These are phyloP conservation scores for Forsythia viridissima DNA, from an alignment of 257 asterid genomes.

Conservation along the genomic window DNA sequence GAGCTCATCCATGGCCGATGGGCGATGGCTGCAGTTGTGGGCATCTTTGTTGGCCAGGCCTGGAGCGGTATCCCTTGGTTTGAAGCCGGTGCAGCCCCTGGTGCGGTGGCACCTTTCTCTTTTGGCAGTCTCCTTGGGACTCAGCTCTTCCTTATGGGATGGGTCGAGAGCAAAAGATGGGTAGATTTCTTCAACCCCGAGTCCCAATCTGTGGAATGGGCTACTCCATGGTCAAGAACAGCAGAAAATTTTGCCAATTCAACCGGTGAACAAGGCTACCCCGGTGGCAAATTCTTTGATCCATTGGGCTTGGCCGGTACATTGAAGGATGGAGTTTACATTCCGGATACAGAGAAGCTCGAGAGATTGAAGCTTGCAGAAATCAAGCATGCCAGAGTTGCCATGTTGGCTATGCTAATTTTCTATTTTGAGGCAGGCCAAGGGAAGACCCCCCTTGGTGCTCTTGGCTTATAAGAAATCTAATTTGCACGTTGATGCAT, in stretches of 20 bases:
- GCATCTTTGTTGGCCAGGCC: conserved; percentile 94
- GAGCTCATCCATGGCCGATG: conserved; percentile 97
- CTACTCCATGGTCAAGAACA: conserved; percentile 93
- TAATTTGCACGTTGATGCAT: conserved; percentile 7
- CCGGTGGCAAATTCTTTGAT: conserved; percentile 93
- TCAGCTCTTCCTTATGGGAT: conserved; percentile 92
- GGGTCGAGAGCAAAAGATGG: conserved; percentile 99
- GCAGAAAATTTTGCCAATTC: conserved; percentile 79
- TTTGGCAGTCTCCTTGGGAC: conserved; percentile 95
- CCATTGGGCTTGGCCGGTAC: conserved; percentile 75
- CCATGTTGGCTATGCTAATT: conserved; percentile 93
- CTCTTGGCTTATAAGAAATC: conserved; percentile 72
- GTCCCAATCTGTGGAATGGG: conserved; percentile 93
- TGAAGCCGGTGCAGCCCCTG: conserved; percentile 92
- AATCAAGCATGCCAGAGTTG: conserved; percentile 94
- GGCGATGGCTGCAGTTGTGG: conserved; percentile 94
- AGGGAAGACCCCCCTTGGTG: conserved; percentile 96
- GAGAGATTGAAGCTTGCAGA: conserved; percentile 92
- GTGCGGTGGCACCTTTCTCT: conserved; percentile 94
- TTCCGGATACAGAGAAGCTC: conserved; percentile 80
- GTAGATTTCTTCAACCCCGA: conserved; percentile 92
- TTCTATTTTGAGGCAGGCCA: conserved; percentile 98
- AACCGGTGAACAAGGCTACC: conserved; percentile 96
- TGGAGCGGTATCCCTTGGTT: conserved; percentile 98
- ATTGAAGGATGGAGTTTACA: conserved; percentile 58